Evolutionary conservation across 1,284 basidiomycete species (phyloP).

Genomic region (Malassezia sp.): DNA sequence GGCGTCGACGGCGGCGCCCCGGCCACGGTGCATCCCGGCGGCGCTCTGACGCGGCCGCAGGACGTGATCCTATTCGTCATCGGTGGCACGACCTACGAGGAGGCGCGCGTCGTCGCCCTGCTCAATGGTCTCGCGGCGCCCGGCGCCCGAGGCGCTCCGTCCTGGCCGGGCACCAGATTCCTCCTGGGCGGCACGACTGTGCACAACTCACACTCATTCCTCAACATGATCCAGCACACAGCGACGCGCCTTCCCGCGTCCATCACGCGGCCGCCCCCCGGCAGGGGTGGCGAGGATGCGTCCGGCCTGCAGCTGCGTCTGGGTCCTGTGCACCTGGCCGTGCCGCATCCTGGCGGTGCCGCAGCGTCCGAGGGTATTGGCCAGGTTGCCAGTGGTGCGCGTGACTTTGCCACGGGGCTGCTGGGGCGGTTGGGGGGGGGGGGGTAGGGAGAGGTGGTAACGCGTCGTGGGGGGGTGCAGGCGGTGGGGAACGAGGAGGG

Average conservation of each 20-base stretch:
- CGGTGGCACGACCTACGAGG: constrained; percentile 44
- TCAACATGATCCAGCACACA: constrained; percentile 38
- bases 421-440: constrained; percentile 29
- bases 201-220: constrained; percentile 32
- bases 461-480: too few relatives aligned
- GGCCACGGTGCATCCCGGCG: constrained; percentile 6
- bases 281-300: constrained; percentile 5
- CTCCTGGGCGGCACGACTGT: constrained; percentile 40
- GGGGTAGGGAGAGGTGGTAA: too few relatives aligned
- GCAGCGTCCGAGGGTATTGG: constrained; percentile 20
- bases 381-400: constrained; percentile 36
- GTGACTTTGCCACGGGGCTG: constrained; percentile 32
- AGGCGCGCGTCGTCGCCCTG: constrained; percentile 34
- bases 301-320: constrained; percentile 26
- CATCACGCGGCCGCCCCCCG: constrained; percentile 24
- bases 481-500: not conserved
- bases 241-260: constrained; percentile 29
- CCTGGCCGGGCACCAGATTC: constrained; percentile 23
- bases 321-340: constrained; percentile 32
- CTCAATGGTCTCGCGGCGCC: constrained; percentile 25
- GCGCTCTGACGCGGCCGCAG: constrained; percentile 20
- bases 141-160: constrained; percentile 20
- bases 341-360: constrained; percentile 6
- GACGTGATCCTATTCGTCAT: constrained; percentile 45
- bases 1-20: constrained; percentile 4